Evolutionary conservation across 805 yeast species (phyloP), one percentile per base, ranked within the genome.

Genomic region (Clavispora asparagi): DNA sequence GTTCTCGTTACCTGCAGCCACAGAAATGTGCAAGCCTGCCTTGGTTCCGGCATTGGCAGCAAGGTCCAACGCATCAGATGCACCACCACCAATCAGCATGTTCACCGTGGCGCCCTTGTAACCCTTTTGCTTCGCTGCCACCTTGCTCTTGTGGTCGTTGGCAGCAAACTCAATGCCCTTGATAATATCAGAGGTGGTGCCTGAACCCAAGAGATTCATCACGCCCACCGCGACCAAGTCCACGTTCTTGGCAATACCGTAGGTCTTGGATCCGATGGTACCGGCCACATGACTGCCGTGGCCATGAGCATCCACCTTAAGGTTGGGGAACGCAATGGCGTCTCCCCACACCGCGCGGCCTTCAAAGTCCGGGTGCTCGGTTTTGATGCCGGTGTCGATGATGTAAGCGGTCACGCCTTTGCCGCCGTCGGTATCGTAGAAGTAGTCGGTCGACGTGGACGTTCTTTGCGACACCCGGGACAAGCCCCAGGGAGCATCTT

Each of bases 281-380:
- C 96, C 97, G n/a, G 97, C 96, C 71, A 95, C 88, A 62, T 90
- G 97, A 40, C 96, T 88, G 60, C 97, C 97, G 68, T 90, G 97
- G 43, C 97, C 97, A 59, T 87, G 86, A 44, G 89, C 94, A 64
- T 91, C 96, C 39, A 74, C 59, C 55, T 83, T 89, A 44, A 58
- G 83, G 84, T 43, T 66, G 57, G 55, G 95, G 95, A 54, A 87
- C 74, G 47, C 56, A 44, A 52, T 43, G 4, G 95, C 87, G 42
- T 82, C 76, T 56, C 96, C 96, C 95, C 95, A 87, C 35, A 63
- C 63, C 39, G 96, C 95, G 70, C 97, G 81, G 23, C 91, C 91
- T 10, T 71, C 84, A 59, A 90, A 90, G 60, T 89, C 94, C 31
- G 72, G 75, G 64, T 90, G 97, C 14, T 76, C 70, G 42, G 82